phyloP scores from a whole-genome alignment of 352 stramenopile species.

The Pythium graminicola region DNA sequence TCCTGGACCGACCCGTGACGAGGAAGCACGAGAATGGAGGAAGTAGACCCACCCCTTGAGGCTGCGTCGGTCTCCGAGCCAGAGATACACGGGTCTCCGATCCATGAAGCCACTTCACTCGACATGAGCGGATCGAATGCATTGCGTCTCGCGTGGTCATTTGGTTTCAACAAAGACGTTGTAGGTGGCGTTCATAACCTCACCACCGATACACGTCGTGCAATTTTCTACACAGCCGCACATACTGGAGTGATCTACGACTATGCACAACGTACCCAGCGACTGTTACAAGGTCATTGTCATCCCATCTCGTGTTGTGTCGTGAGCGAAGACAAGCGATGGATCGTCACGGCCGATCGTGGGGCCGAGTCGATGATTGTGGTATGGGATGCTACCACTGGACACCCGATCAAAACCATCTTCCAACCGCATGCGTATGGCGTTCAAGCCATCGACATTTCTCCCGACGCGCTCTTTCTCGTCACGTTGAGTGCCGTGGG shows the following conservation, averaged over 20 bases:
- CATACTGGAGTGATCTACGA: constrained; percentile 93
- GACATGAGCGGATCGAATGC: constrained; percentile 32
- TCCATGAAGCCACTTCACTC: too few relatives aligned
- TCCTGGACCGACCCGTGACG: too few relatives aligned
- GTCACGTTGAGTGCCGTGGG: constrained; percentile 69
- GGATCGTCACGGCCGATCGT: constrained; percentile 87
- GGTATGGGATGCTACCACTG: constrained; percentile 82
- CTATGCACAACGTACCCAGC: constrained; percentile 79
- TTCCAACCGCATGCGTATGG: constrained; percentile 77
- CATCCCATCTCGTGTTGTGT: constrained; percentile 86
- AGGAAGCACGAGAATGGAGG: too few relatives aligned
- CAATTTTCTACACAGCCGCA: constrained; percentile 87
- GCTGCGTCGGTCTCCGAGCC: too few relatives aligned
- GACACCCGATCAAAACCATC: constrained; percentile 88
- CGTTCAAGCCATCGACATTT: constrained; percentile 86
- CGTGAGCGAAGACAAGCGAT: constrained; percentile 90
- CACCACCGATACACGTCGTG: constrained; percentile 51
- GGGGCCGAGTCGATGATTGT: constrained; percentile 88
- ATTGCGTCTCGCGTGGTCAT: constrained; percentile 75
- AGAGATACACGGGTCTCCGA: not conserved
- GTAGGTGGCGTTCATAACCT: constrained; percentile 85
- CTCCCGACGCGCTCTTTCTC: constrained; percentile 82
- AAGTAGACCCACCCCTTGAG: too few relatives aligned
- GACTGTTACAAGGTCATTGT: constrained; percentile 87
- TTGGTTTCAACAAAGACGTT: constrained; percentile 90